phyloP scores from a whole-genome alignment of 257 asterid genomes.

The Solanum ahanhuiri region DNA sequence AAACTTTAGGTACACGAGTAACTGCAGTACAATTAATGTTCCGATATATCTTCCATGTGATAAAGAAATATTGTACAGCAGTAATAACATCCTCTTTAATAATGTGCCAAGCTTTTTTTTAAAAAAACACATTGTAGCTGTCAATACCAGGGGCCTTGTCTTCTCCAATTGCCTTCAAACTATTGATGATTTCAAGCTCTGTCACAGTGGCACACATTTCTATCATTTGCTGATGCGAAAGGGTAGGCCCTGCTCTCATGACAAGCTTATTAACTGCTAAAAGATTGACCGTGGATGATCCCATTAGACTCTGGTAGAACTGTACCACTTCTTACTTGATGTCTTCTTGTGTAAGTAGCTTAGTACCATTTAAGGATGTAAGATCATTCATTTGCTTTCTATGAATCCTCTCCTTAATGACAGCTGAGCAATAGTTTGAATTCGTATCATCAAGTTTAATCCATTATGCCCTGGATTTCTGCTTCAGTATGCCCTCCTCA shows the following conservation, averaged over 20 bases:
- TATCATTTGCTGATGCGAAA: neutral
- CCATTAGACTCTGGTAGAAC: neutral
- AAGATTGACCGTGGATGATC: neutral
- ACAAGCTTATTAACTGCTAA: neutral
- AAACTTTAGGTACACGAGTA: neutral
- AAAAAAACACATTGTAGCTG: neutral
- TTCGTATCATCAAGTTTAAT: neutral
- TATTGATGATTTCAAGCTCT: too few species aligned
- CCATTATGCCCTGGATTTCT: neutral
- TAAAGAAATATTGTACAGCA: neutral
- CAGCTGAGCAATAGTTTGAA: too few species aligned
- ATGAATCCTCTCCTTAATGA: neutral
- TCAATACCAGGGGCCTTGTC: neutral
- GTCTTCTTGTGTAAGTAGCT: too few species aligned
- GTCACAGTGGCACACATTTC: neutral
- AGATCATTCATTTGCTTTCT: neutral
- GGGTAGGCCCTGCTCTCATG: neutral
- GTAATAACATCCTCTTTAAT: neutral
- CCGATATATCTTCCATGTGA: neutral
- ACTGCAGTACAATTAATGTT: neutral
- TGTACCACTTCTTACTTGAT: too few species aligned
- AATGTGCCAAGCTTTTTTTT: neutral
- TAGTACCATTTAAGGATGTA: neutral
- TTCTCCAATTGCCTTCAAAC: neutral
- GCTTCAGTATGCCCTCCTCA: too few species aligned